Conservation (phyloP, 108 stramenopile genomes). For the Parietichytrium sp. region DNA sequence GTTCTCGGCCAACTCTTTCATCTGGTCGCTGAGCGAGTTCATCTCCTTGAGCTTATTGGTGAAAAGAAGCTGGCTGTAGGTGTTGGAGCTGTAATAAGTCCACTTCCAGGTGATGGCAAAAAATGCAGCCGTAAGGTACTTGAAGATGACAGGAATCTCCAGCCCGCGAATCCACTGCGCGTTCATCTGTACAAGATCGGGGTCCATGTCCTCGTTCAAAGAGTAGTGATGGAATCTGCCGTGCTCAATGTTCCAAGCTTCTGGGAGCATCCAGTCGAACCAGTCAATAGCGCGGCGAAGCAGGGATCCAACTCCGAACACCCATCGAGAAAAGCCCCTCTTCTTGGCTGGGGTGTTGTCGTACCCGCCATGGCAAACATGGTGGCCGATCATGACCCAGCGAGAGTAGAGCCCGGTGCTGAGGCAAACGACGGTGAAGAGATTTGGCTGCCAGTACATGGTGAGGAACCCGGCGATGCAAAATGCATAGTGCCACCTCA, state of each 20-base stretch:
- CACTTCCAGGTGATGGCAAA: slow-evolving; percentile 78
- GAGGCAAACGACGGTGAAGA: slow-evolving; percentile 62
- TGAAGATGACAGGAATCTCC: slow-evolving; percentile 59
- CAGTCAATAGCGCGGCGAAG: slow-evolving; percentile 73
- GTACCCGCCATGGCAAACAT: slow-evolving; percentile 81
- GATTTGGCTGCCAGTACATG: slow-evolving; percentile 59
- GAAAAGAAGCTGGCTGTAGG: slow-evolving; percentile 82
- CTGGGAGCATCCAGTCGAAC: slow-evolving; percentile 84
- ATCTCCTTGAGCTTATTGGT: neutral
- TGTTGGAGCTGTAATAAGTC: slow-evolving; percentile 86
- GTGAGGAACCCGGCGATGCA: slow-evolving; percentile 71
- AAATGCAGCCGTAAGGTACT: slow-evolving; percentile 64
- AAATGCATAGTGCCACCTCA: slow-evolving; percentile 72
- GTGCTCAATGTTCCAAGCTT: slow-evolving; percentile 90
- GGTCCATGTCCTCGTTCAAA: slow-evolving; percentile 74
- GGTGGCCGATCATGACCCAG: slow-evolving; percentile 86
- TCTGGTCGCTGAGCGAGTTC: neutral
- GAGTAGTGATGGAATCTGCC: slow-evolving; percentile 84
- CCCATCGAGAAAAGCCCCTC: slow-evolving; percentile 70
- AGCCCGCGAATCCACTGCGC: slow-evolving; percentile 63
- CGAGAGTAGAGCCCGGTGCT: slow-evolving; percentile 71
- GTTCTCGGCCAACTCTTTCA: too few relatives aligned
- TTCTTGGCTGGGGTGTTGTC: slow-evolving; percentile 73
- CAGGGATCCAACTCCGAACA: slow-evolving; percentile 70
- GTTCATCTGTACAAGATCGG: slow-evolving; percentile 82